Percentiles rank a stretch among this genome's conserved stretches.
Evolutionary conservation across 257 asterid species (phyloP).

Genomic region (Solanum acaule): DNA sequence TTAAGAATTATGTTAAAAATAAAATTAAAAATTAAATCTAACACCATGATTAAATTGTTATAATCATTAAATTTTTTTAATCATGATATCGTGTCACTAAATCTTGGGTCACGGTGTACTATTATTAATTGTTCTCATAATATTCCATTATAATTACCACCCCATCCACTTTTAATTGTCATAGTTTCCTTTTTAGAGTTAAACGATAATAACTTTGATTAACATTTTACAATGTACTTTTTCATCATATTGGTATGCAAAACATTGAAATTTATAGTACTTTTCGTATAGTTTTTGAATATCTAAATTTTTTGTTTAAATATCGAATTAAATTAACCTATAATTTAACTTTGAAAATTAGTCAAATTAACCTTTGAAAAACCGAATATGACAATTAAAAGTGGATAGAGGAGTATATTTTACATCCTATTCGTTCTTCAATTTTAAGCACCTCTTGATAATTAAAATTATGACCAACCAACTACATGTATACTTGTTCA

Average conservation of each 20-base stretch:
- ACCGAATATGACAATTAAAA: too few relatives aligned
- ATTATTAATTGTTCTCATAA: not conserved
- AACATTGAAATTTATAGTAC: too few relatives aligned
- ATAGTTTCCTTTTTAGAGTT: rapidly evolving
- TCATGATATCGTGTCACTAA: not conserved
- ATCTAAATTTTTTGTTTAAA: too few relatives aligned
- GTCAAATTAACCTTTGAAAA: rapidly evolving
- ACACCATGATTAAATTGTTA: not conserved
- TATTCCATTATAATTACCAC: not conserved
- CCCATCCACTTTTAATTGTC: too few relatives aligned
- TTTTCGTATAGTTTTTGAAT: too few relatives aligned
- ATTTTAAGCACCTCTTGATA: not conserved
- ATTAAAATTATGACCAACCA: not conserved
- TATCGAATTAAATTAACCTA: too few relatives aligned
- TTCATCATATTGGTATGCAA: too few relatives aligned
- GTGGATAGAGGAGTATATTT: not conserved
- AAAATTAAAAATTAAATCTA: not conserved
- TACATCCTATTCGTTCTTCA: not conserved
- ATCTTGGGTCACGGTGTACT: not conserved
- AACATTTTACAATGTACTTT: too few relatives aligned
- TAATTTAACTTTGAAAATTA: too few relatives aligned
- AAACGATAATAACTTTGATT: rapidly evolving
- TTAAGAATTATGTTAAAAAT: not conserved
- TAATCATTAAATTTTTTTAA: not conserved
- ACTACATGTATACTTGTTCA: not conserved